Base-by-base conservation (phyloP, 768 basidiomycete species). In the Pisolithus tinctorius region DNA sequence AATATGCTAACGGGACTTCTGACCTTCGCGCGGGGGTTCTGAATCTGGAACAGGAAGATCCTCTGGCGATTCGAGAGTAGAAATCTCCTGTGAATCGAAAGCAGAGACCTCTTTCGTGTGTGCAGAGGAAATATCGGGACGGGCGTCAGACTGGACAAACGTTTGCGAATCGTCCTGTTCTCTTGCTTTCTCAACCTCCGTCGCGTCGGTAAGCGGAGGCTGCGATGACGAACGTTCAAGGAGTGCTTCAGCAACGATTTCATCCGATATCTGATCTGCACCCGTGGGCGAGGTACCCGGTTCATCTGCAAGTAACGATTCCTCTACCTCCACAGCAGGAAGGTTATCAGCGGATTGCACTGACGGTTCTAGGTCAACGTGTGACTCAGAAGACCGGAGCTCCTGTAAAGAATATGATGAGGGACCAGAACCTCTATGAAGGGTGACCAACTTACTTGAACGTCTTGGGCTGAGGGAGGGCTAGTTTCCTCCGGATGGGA, bases 11-110 rank as follows among this genome's bases (percentile, higher is more conserved):
- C 36, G 6, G 41, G 41, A 31, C 6, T 31, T 34, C 44, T 39
- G 55, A 39, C 66, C 61, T 57, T 67, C 65, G 11, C 61, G 65
- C 9, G 55, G 52, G 26, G 52, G 55, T 27, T 45, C 9, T 25
- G 29, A 31, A 13, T 56, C 46, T 30, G 36, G 48, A 39, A 34
- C 11, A 9, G 47, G 6, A 30, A 42, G 52, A 2, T 48, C 13
- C 30, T 61, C 62, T 4, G 45, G 43, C 25, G 63, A 60, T 43
- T 43, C 54, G 49, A 23, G 38, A 29, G 29, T 13, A 42, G 31
- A 16, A 20, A 52, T 1, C 39, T 63, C 63, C 4, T 58, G 34
- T 27, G 63, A 60, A 43, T 41, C 54, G 51, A 23, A 30, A 29
- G 26, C 10, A 42, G 31, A 13, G 13, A 51, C 1, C 39, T 63